Percentiles rank a stretch among this genome's conserved stretches.
Evolutionary conservation across 2,329 filamentous ascomycete species (phyloP).

Genomic region (Pestalotiopsis sp.): DNA sequence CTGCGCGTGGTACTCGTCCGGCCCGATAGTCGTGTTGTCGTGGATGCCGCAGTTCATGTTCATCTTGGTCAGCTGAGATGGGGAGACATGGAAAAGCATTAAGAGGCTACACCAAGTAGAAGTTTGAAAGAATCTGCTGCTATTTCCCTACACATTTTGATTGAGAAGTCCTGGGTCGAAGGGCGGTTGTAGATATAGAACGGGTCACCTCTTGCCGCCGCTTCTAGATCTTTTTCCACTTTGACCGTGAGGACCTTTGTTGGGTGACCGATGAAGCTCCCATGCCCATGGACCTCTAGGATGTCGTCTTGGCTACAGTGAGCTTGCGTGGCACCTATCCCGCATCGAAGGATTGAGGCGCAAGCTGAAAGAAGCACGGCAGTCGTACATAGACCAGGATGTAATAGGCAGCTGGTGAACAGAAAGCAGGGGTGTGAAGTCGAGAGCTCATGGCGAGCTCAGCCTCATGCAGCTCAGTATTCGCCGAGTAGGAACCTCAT

Average conservation of each 20-base stretch:
- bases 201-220: neutral
- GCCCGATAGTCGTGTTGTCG: conserved; percentile 1
- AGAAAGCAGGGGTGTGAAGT: neutral
- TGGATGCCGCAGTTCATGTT: conserved; percentile 2
- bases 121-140: neutral
- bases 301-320: neutral
- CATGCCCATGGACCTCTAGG: neutral
- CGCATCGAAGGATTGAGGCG: neutral
- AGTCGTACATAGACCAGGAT: neutral
- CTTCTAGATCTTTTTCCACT: neutral
- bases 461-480: neutral
- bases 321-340: neutral
- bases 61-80: neutral
- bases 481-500: neutral
- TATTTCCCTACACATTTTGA: too few relatives aligned
- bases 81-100: neutral
- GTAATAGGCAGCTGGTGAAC: neutral
- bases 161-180: neutral
- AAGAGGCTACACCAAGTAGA: too few relatives aligned
- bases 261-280: neutral
- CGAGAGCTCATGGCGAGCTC: neutral
- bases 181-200: neutral
- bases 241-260: neutral
- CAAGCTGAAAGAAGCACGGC: neutral
- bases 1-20: neutral